phyloP scores from a whole-genome alignment of 495 filamentous ascomycete species.

The Penicillium taxi region DNA sequence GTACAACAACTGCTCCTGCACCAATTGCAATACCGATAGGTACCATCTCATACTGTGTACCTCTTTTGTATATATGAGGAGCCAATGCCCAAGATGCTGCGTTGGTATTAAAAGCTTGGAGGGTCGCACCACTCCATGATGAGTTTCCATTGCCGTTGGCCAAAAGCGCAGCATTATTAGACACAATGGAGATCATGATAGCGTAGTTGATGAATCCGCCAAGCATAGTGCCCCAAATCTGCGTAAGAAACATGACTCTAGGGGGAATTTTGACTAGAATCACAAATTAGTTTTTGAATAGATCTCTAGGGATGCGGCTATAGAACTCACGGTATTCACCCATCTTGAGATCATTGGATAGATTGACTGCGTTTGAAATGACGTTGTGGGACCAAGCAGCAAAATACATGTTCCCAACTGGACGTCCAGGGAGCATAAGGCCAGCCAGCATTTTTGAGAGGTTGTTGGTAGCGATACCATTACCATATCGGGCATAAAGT shows the following conservation, averaged over 20 bases:
- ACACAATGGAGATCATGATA: slow-evolving; percentile 36
- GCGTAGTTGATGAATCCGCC: slow-evolving; percentile 38
- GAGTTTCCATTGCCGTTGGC: slow-evolving; percentile 27
- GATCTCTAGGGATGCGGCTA: too few species aligned
- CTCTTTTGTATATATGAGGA: slow-evolving; percentile 25
- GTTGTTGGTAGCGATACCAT: slow-evolving; percentile 22
- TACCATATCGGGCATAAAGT: slow-evolving; percentile 21
- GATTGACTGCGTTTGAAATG: slow-evolving; percentile 20
- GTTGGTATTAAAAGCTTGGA: slow-evolving; percentile 28
- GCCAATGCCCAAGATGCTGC: slow-evolving; percentile 39
- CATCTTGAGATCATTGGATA: slow-evolving; percentile 26
- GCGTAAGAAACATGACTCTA: slow-evolving; percentile 32
- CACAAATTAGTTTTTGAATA: too few species aligned
- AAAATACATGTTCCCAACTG: slow-evolving; percentile 34
- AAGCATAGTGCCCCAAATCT: slow-evolving; percentile 34
- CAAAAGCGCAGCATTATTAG: slow-evolving; percentile 27
- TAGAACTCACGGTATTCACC: too few species aligned
- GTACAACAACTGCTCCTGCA: slow-evolving; percentile 26
- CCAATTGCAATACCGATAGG: slow-evolving; percentile 40
- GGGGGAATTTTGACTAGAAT: slow-evolving; percentile 40
- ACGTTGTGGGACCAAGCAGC: slow-evolving; percentile 29
- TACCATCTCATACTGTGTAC: slow-evolving; percentile 30
- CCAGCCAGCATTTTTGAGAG: slow-evolving; percentile 28
- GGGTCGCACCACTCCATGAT: slow-evolving; percentile 37
- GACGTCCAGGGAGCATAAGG: slow-evolving; percentile 29